Evolutionary conservation across 1,139 yeast species (phyloP), one percentile per base, ranked within the genome.

Genomic region (Candida sojae): DNA sequence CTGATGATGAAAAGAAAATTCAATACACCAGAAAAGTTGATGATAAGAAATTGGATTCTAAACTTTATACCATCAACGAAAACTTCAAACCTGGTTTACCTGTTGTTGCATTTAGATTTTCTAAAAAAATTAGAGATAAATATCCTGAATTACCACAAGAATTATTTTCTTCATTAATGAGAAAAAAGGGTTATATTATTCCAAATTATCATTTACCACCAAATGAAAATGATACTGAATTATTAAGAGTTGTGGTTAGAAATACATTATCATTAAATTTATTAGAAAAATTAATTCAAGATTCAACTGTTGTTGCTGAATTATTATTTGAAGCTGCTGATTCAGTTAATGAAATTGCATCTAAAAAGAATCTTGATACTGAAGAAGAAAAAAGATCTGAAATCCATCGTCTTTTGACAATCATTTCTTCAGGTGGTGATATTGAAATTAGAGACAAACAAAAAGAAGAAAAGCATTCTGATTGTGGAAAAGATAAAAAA

Each of bases 201-300:
- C 97, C 97, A 53, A 91, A 91, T 74, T 91, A 91, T 68, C 91
- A 86, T 53, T 77, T 91, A 58, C 96, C 97, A 32, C 84, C 88
- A 29, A 61, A 63, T 51, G 79, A 73, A 52, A 61, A 61, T 17
- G 77, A 77, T 21, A 72, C 64, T 49, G 96, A 91, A 66, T 86
- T 90, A 49, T 75, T 91, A 56, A 80, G 97, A 63, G 91, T 91
- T 25, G 97, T 91, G 30, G 92, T 89, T 44, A 81, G 96, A 59
- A 80, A 80, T 57, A 83, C 86, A 43, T 70, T 91, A 63, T 77
- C 88, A 32, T 74, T 86, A 55, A 91, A 87, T 62, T 71, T 91
- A 58, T 74, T 91, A 46, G 90, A 87, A 58, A 81, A 84, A 62
- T 74, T 90, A 59, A 77, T 89, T 79, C 73, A 71, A 51, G 96